Conservation (phyloP, 192 early-diverging fungal species). For the Coemansia sp. region DNA sequence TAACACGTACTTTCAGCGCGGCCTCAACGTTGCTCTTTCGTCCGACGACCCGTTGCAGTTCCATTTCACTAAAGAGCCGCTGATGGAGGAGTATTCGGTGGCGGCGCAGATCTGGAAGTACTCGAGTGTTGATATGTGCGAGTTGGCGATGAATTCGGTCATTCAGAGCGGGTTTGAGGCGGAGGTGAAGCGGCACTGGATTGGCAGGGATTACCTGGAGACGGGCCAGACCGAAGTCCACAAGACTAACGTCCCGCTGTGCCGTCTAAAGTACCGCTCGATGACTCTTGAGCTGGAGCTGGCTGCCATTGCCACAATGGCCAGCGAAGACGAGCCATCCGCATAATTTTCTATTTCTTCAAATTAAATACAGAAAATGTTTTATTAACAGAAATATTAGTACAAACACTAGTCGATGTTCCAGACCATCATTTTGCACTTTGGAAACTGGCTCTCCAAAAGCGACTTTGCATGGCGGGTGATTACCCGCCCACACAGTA, state of each 20-base stretch:
- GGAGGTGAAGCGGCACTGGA: constrained; percentile 85
- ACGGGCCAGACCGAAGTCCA: constrained; percentile 80
- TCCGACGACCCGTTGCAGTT: constrained; percentile 97
- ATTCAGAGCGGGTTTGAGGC: constrained; percentile 90
- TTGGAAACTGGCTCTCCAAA: constrained; percentile 51
- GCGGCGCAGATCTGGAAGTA: constrained; percentile 96
- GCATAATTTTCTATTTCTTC: too few relatives aligned
- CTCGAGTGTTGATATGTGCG: constrained; percentile 90
- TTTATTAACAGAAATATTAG: neutral
- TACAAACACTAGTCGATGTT: constrained; percentile 7
- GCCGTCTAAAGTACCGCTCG: constrained; percentile 79
- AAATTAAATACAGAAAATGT: constrained; percentile 6
- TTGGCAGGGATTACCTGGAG: constrained; percentile 73
- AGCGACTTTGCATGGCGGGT: constrained; percentile 53
- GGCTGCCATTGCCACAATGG: constrained; percentile 22
- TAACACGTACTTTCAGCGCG: constrained; percentile 86
- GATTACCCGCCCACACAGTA: constrained; percentile 49
- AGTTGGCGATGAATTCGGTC: constrained; percentile 87
- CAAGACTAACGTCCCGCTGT: constrained; percentile 91
- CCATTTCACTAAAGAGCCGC: constrained; percentile 93
- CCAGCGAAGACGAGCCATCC: constrained; percentile 9
- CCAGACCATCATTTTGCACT: constrained; percentile 57
- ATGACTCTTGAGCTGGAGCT: constrained; percentile 84
- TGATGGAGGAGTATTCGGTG: constrained; percentile 96
- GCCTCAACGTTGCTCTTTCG: constrained; percentile 88